Conservation (phyloP, 331 rosid genomes). For the Pyrus hybrid region DNA sequence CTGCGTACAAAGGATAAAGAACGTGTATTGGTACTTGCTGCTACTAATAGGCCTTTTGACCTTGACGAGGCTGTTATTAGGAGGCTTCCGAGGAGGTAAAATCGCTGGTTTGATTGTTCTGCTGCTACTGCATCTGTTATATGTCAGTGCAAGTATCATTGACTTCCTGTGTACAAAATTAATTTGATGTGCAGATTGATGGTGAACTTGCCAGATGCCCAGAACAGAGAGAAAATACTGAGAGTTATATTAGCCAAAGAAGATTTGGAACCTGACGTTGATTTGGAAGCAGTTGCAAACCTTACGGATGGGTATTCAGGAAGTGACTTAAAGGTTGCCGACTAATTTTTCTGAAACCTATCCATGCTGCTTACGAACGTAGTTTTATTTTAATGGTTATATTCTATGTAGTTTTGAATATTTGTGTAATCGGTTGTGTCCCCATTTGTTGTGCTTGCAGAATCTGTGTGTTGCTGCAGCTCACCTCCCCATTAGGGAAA, state of each 20-base stretch:
- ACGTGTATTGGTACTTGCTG: constrained; percentile 92
- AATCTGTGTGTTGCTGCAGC: constrained; percentile 91
- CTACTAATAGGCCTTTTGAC: constrained; percentile 95
- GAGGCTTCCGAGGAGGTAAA: constrained; percentile 93
- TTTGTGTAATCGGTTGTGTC: background rate
- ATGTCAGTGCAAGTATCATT: background rate
- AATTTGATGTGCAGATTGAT: constrained; percentile 55
- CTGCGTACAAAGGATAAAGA: constrained; percentile 91
- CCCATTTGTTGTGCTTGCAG: constrained; percentile 38
- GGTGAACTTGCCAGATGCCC: constrained; percentile 86
- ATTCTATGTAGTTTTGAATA: background rate
- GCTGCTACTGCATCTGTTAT: background rate
- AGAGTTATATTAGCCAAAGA: constrained; percentile 82
- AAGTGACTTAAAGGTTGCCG: constrained; percentile 82
- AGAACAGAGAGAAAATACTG: constrained; percentile 75
- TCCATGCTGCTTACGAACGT: background rate
- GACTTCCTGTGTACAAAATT: background rate
- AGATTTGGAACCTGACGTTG: constrained; percentile 69
- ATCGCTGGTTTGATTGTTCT: background rate
- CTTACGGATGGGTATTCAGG: constrained; percentile 97
- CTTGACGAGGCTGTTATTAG: constrained; percentile 97
- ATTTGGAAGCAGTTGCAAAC: constrained; percentile 70
- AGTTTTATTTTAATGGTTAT: background rate
- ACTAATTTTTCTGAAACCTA: background rate
- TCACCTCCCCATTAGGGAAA: constrained; percentile 83